A percentile compares a stretch with the other conserved stretches of the same genome.
Conservation (phyloP, 1,139 yeast species). For the Lodderomyces theae region DNA sequence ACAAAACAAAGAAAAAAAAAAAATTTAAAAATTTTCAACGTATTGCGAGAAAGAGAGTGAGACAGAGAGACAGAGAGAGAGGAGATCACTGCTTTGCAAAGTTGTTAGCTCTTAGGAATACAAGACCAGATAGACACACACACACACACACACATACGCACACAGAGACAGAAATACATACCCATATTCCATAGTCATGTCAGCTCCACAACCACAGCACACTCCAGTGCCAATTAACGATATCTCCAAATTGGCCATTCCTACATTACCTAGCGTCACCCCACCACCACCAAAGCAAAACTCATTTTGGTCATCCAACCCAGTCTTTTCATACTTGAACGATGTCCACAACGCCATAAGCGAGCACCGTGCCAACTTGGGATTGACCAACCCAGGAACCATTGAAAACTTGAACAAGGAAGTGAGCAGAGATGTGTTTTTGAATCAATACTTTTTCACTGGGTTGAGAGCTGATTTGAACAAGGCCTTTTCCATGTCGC, state of each 20-base stretch:
- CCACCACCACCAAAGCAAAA: conserved; percentile 49
- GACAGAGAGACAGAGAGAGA: no score
- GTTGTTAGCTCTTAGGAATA: no score
- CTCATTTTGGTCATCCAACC: conserved; percentile 81
- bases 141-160: no score
- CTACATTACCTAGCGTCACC: conserved; percentile 58
- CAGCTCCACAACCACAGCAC: conserved; percentile 11
- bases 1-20: no score
- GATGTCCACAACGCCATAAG: conserved; percentile 71
- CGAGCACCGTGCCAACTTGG: conserved; percentile 78
- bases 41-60: no score
- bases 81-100: no score
- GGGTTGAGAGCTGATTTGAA: conserved; percentile 96
- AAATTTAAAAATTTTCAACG: no score
- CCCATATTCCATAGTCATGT: no score
- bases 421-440: conserved; percentile 88
- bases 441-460: conserved; percentile 86
- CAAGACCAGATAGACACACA: no score
- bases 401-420: conserved; percentile 92
- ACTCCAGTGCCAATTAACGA: conserved; percentile 47
- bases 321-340: conserved; percentile 76
- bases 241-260: conserved; percentile 49
- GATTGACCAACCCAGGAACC: conserved; percentile 89
- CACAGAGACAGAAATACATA: no score
- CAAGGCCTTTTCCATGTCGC: conserved; percentile 87